phyloP scores from a whole-genome alignment of 2,329 filamentous ascomycete species.

The Diaporthe humulicola region DNA sequence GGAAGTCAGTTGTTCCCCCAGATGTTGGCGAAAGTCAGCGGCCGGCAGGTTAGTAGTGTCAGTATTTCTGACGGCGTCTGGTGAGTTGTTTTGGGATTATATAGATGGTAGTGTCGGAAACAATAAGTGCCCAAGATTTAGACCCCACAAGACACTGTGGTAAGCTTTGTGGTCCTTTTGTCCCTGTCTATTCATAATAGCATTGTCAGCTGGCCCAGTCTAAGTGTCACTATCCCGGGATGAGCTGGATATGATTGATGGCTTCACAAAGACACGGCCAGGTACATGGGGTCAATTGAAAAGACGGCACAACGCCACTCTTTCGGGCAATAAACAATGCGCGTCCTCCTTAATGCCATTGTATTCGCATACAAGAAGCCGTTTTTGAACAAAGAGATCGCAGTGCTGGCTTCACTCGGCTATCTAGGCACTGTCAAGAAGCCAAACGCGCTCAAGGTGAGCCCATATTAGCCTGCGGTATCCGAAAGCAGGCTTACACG shows the following conservation, averaged over 20 bases:
- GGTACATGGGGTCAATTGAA: background rate
- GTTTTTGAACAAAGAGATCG: background rate
- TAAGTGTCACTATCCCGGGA: background rate
- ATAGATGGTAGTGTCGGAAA: background rate
- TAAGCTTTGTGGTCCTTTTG: background rate
- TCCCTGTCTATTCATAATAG: background rate
- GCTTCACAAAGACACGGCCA: background rate
- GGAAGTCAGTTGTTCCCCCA: background rate
- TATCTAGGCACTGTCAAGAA: background rate
- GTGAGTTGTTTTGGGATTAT: background rate
- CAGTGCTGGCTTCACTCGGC: background rate
- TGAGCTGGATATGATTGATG: background rate
- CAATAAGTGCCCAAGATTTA: background rate
- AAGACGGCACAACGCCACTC: background rate
- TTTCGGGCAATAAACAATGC: background rate
- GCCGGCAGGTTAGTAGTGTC: no score
- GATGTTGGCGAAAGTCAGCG: background rate
- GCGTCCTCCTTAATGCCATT: background rate
- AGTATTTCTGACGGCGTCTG: accelerated
- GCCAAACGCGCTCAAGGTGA: background rate
- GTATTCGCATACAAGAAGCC: no score
- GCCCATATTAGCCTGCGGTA: background rate
- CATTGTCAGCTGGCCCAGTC: background rate
- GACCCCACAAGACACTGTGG: background rate
- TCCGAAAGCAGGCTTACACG: no score